Evolutionary conservation across 2,329 filamentous ascomycete genomes (phyloP), one percentile per base, ranked within the genome.

Genomic region (Stagonosporopsis chrysanthemi): DNA sequence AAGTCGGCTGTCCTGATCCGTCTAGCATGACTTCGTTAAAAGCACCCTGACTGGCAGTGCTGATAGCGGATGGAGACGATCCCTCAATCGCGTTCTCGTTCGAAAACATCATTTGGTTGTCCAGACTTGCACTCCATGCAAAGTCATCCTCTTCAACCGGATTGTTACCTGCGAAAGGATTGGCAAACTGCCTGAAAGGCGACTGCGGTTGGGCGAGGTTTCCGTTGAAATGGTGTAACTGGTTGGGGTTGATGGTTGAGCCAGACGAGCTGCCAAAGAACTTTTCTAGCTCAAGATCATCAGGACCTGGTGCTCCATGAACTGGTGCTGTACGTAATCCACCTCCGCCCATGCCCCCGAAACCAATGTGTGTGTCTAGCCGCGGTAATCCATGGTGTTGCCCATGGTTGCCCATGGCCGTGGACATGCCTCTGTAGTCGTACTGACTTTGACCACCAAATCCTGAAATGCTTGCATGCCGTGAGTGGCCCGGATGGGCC

Each of bases 41-140:
- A 47, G 89, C 91, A 74, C 90, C 94, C 72, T 96, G 93, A 77
- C 93, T 98, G 57, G 91, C 91, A 40, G 91, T 96, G 80, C 94
- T 98, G 75, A 98, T 94, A 43, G 92, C 92, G 8, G 95, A 98
- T 15, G 95, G 95, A 14, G 95, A 98, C 11, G 95, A 98, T 57
- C 90, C 92, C 69, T 97, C 94, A 51, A 97, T 86, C 26, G 91
- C 92, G 64, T 88, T 89, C 67, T 97, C 92, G 69, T 89, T 90
- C 52, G 82, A 79, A 67, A 72, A 75, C 59, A 71, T 69, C 68
- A 76, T 84, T 42, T 90, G 86, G 69, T 89, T 86, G 62, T 95
- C 91, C 73, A 96, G 90, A 22, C 90, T 90, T 57, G 88, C 88
- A 78, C 88, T 86, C 92, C 92, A 98, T 68, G 92, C 90, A 73